Base-by-base conservation (phyloP, 2,329 filamentous ascomycete species). In the Monilinia fructigena region DNA sequence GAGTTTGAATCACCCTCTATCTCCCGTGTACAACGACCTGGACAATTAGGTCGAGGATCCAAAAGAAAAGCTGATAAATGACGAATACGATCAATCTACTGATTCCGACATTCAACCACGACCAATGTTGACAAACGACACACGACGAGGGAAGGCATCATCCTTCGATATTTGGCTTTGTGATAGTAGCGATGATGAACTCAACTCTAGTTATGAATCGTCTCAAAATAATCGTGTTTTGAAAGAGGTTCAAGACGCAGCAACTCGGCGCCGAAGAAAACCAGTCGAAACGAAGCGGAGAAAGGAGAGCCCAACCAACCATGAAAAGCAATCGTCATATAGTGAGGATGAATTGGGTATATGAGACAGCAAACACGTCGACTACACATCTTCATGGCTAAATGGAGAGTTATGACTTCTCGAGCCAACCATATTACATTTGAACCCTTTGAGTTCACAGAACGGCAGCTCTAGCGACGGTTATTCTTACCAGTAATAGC, bases 281-380 rank as follows among this genome's bases (percentile, higher is more conserved):
- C 31, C 23, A 40, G 28, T 16, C 40, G 47, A 55, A 16, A 16
- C 26, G 26, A 65, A 50, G 45, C 23, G 23, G 7, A 42, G 50
- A 47, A 42, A 31, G 26, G 42, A n/a, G 16, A 28, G 23, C 31
- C 12, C 12, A 42, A 16, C 31, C 16, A 26, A 26, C n/a, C 20
- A 40, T 20, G 18, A 31, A 4, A 16, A 59, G 26, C 14, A 56
- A 23, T 10, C 23, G 16, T 50, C 31, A 42, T 31, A 50, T 16
- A 75, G 73, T 53, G 74, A 75, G 55, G 74, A 76, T 61, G 74
- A 76, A 69, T 66, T 76, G 64, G 70, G 74, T 58, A 70, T 72
- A 48, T 76, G 66, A 75, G 42, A 35, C n/a, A 23, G 10, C 26
- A 56, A 20, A 48, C 6, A 26, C 31, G 26, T 26, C 7, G 12